Conservation (phyloP, 352 stramenopile species). For the Pythium plurisporium region DNA sequence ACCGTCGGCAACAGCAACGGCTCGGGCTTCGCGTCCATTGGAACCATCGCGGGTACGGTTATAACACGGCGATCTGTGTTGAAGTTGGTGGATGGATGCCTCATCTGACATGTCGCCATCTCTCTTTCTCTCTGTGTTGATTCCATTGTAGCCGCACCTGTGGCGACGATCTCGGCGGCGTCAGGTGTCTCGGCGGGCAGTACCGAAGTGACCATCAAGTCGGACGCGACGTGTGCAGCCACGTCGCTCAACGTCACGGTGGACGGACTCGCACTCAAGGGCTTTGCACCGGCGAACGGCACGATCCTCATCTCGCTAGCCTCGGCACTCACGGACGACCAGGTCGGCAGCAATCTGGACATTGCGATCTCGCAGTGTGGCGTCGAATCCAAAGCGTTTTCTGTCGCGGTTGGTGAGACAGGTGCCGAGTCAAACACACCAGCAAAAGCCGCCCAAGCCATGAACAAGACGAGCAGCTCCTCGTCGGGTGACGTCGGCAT, state of each 20-base stretch:
- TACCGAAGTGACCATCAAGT: conserved; percentile 2
- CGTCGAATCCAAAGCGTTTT: conserved; percentile 1
- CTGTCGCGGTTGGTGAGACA: conserved; percentile 1
- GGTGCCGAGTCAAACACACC: no score
- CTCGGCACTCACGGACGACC: background rate
- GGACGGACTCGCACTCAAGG: background rate
- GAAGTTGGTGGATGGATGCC: no score
- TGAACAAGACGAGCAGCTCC: background rate
- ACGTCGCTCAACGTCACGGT: conserved; percentile 9
- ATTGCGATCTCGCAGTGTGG: conserved; percentile 19
- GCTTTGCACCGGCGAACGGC: background rate
- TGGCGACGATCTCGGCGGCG: conserved; percentile 5
- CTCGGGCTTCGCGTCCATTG: conserved; percentile 46
- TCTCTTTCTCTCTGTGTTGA: no score
- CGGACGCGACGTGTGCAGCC: conserved; percentile 14
- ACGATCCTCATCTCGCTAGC: conserved; percentile 12
- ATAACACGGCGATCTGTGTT: background rate
- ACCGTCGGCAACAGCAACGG: conserved; percentile 43
- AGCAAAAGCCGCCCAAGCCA: no score
- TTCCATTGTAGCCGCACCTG: conserved; percentile 2
- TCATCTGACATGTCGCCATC: no score
- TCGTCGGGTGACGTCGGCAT: background rate
- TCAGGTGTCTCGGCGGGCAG: conserved; percentile 8
- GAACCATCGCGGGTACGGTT: conserved; percentile 30
- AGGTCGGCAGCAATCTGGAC: conserved; percentile 7